phyloP scores from a whole-genome alignment of 495 filamentous ascomycete genomes.

The Aspergillus sparsus region DNA sequence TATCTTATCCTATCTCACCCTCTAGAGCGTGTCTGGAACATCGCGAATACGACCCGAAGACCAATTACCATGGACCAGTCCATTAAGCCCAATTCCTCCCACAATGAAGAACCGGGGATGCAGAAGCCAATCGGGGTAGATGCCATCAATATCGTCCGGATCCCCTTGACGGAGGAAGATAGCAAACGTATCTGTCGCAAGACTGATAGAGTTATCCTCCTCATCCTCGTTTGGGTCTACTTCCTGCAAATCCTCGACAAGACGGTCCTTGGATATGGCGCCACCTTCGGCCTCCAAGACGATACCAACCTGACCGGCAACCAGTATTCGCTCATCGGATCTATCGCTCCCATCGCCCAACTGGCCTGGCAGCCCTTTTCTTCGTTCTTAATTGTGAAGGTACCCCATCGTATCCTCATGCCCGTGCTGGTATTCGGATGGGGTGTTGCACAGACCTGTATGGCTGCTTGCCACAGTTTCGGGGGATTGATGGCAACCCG shows the following conservation, averaged over 20 bases:
- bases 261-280: constrained; percentile 61
- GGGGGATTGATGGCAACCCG: constrained; percentile 45
- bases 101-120: constrained; percentile 9
- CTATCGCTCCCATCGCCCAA: constrained; percentile 64
- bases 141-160: constrained; percentile 24
- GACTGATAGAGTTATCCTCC: constrained; percentile 59
- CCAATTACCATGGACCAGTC: not conserved
- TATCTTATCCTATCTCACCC: not conserved
- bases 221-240: constrained; percentile 64
- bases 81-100: constrained; percentile 9
- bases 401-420: constrained; percentile 66
- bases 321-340: constrained; percentile 63
- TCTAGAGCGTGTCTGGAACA: not conserved
- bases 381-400: constrained; percentile 63
- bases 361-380: constrained; percentile 68
- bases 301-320: constrained; percentile 57
- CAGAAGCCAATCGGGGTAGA: constrained; percentile 16
- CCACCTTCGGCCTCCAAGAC: constrained; percentile 60
- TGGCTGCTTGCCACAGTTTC: constrained; percentile 50
- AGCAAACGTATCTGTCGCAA: constrained; percentile 59
- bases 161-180: constrained; percentile 53
- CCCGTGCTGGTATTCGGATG: constrained; percentile 56
- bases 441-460: constrained; percentile 49
- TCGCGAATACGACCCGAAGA: not conserved
- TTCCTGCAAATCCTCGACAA: constrained; percentile 69